Conservation (phyloP, 148 eudicot genomes). For the Camellia lanceoleosa region DNA sequence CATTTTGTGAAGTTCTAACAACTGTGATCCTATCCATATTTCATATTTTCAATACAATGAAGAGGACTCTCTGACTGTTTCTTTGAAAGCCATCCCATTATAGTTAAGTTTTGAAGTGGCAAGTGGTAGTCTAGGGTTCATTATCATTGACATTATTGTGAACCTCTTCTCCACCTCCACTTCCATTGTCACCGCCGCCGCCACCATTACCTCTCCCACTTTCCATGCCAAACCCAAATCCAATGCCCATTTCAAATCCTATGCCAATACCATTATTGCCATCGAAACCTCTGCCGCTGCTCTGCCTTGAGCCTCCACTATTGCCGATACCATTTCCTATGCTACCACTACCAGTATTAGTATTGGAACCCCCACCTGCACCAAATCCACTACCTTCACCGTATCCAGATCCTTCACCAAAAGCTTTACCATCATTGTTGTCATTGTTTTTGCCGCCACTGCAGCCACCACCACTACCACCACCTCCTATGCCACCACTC, state of each 20-base stretch:
- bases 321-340: constrained; percentile 7
- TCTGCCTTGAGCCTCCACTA: constrained; percentile 14
- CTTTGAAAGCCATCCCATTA: not conserved
- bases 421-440: not conserved
- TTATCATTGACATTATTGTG: not conserved
- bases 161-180: not conserved
- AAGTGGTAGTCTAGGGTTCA: not conserved
- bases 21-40: not conserved
- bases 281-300: not conserved
- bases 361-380: constrained; percentile 4
- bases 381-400: constrained; percentile 29
- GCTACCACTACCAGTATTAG: constrained; percentile 3
- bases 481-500: constrained; percentile 13
- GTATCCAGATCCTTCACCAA: constrained; percentile 21
- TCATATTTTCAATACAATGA: too few species aligned
- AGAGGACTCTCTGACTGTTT: not conserved
- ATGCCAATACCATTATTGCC: constrained; percentile 21
- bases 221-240: constrained; percentile 28
- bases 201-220: constrained; percentile 7
- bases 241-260: constrained; percentile 30
- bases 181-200: constrained; percentile 3
- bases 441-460: not conserved
- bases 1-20: not conserved
- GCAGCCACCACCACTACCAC: constrained; percentile 13
- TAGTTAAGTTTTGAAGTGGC: not conserved